Conservation (phyloP, 805 yeast genomes). For the Saccharomycopsis javanensis region DNA sequence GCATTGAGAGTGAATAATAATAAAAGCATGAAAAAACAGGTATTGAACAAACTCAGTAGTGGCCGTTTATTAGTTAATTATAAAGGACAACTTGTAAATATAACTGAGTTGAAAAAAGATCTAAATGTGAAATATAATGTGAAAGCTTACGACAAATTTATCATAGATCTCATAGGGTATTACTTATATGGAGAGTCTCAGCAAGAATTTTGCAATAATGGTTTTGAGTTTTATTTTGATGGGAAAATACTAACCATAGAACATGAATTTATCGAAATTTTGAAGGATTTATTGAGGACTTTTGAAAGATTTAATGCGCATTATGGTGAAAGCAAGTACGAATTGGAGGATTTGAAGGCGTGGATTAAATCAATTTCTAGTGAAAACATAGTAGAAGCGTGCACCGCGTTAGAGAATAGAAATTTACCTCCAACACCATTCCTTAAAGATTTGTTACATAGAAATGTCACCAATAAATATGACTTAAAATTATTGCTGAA, state of each 20-base stretch:
- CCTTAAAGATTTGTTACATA: background rate
- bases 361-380: constrained; percentile 6
- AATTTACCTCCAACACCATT: background rate
- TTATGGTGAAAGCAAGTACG: background rate
- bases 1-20: background rate
- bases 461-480: background rate
- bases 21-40: background rate
- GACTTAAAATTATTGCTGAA: constrained; percentile 5
- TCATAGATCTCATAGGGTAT: background rate
- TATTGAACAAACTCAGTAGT: background rate
- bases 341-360: constrained; percentile 3
- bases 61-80: background rate
- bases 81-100: background rate
- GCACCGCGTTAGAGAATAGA: background rate
- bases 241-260: background rate
- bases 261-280: background rate
- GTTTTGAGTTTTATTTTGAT: background rate
- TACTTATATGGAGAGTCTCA: background rate
- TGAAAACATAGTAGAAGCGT: background rate
- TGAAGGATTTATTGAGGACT: background rate
- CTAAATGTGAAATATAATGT: background rate
- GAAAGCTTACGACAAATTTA: background rate
- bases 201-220: background rate
- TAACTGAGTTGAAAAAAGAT: background rate
- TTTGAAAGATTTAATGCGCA: background rate